Evolutionary conservation across 2,329 filamentous ascomycete genomes (phyloP).

Genomic region (Pseudogymnoascus sp.): DNA sequence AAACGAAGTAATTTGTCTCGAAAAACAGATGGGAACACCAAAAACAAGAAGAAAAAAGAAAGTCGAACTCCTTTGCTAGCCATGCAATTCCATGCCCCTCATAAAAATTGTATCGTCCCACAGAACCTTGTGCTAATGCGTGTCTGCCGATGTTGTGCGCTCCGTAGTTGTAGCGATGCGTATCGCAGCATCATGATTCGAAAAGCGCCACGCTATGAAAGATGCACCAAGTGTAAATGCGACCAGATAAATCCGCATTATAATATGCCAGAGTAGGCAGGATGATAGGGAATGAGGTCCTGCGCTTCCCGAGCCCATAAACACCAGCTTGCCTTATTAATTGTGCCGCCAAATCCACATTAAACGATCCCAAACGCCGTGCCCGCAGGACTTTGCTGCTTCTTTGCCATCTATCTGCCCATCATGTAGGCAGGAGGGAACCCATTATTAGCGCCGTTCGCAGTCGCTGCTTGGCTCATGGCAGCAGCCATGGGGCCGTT

Average conservation of each 20-base stretch:
- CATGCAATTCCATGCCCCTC: constrained; percentile 1
- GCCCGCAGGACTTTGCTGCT: neutral
- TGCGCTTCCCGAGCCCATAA: constrained; percentile 3
- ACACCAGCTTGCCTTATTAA: constrained; percentile 2
- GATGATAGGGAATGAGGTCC: constrained; percentile 4
- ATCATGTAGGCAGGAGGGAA: constrained; percentile 31
- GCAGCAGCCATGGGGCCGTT: constrained; percentile 24
- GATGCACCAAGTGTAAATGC: constrained; percentile 7
- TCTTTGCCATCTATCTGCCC: constrained; percentile 24
- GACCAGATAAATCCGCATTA: constrained; percentile 4
- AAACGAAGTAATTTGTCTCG: neutral
- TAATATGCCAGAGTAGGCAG: neutral
- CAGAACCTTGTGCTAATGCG: constrained; percentile 1
- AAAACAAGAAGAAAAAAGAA: constrained; percentile 3
- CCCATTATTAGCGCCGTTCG: constrained; percentile 23
- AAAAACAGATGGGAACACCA: neutral
- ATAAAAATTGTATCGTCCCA: constrained; percentile 6
- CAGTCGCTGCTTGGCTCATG: constrained; percentile 19
- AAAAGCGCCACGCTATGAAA: constrained; percentile 7
- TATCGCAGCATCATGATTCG: neutral
- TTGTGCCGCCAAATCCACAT: constrained; percentile 3
- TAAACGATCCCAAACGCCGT: constrained; percentile 10
- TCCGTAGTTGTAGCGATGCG: constrained; percentile 4
- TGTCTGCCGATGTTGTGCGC: constrained; percentile 7
- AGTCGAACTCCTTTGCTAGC: constrained; percentile 1